A percentile compares a stretch with the other conserved stretches of the same genome.
Evolutionary conservation across 2,329 filamentous ascomycete species (phyloP).

Genomic region (Trichoderma sp.): DNA sequence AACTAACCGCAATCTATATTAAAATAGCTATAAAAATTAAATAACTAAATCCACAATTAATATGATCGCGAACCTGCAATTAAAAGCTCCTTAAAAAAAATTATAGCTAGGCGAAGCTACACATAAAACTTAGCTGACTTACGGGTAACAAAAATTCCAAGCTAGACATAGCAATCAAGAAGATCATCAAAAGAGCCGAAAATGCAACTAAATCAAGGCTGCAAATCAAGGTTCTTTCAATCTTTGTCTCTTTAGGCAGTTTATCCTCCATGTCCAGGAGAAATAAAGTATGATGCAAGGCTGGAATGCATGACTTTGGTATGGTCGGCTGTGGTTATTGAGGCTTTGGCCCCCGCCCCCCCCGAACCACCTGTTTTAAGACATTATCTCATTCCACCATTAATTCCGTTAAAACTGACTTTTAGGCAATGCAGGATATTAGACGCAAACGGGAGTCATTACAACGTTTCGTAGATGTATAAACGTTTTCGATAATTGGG

Average conservation of each 20-base stretch:
- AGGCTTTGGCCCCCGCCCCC: too few species aligned
- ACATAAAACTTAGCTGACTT: background rate
- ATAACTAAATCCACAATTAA: background rate
- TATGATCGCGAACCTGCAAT: background rate
- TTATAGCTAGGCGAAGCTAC: background rate
- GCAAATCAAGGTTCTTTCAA: too few species aligned
- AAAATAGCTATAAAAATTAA: background rate
- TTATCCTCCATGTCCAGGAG: too few species aligned
- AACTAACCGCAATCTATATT: background rate
- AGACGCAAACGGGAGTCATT: background rate
- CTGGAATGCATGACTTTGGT: background rate
- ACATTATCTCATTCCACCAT: background rate
- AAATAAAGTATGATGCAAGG: background rate
- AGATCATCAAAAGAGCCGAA: background rate
- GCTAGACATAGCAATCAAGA: background rate
- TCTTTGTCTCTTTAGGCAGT: too few species aligned
- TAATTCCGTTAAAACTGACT: background rate
- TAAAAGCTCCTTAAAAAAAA: background rate
- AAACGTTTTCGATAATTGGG: background rate
- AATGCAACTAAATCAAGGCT: background rate
- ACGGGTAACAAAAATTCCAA: background rate
- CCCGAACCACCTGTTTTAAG: background rate
- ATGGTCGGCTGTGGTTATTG: too few species aligned
- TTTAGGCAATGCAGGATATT: background rate
- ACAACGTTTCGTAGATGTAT: background rate